Conservation (phyloP, 306 rosid genomes). For the Prunus davidiana region DNA sequence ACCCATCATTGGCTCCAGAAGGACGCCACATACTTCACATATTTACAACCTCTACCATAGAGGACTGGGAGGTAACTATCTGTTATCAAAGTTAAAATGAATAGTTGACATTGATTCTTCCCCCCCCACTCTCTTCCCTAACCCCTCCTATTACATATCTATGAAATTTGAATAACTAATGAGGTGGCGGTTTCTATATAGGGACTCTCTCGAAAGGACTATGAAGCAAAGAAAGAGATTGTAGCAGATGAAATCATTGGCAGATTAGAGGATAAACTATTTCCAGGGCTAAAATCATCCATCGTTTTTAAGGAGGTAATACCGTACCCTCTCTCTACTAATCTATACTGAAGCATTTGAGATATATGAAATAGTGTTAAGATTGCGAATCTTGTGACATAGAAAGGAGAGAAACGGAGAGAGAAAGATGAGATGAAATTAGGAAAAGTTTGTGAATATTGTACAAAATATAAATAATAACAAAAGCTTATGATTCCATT, state of each 20-base stretch:
- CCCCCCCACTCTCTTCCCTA: constrained; percentile 5
- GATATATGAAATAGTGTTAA: neutral
- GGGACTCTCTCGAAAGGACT: constrained; percentile 73
- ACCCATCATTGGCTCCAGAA: constrained; percentile 82
- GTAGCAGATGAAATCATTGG: constrained; percentile 72
- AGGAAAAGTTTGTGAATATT: neutral
- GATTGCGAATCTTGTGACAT: neutral
- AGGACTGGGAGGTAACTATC: constrained; percentile 76
- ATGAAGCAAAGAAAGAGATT: constrained; percentile 78
- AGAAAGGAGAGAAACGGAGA: neutral
- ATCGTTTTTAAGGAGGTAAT: constrained; percentile 79
- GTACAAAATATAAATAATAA: no score
- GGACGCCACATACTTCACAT: constrained; percentile 91
- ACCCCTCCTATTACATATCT: neutral
- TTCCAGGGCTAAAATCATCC: constrained; percentile 77
- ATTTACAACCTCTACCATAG: constrained; percentile 89
- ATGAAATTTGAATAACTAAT: constrained; percentile 13
- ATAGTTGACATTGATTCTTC: constrained; percentile 14
- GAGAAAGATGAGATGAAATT: neutral
- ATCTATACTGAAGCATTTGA: neutral
- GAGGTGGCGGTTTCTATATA: constrained; percentile 27
- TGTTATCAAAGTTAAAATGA: constrained; percentile 16
- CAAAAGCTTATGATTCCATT: no score
- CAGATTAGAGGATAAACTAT: constrained; percentile 80
- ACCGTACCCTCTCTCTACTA: constrained; percentile 13